Evolutionary conservation across 148 eudicot genomes (phyloP).

Genomic region (Vaccinium corymbosum): DNA sequence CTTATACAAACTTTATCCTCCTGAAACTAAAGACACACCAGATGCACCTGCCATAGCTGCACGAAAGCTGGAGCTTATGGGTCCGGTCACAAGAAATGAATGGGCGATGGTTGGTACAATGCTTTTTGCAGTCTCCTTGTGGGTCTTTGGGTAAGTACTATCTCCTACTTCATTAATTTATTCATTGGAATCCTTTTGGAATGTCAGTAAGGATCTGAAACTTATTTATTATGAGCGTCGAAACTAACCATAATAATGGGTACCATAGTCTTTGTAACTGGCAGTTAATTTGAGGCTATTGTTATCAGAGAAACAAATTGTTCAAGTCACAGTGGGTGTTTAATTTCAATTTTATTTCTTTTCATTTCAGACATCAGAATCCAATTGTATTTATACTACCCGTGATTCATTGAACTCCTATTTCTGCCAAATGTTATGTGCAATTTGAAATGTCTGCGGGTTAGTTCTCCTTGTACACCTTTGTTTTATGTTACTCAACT

Average conservation of each 20-base stretch:
- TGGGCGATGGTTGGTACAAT: conserved; percentile 95
- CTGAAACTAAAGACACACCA: conserved; percentile 89
- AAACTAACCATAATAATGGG: neutral
- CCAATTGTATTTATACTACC: neutral
- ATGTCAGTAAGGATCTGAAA: neutral
- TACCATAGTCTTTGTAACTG: neutral
- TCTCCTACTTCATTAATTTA: conserved; percentile 1
- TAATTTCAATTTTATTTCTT: neutral
- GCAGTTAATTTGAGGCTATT: neutral
- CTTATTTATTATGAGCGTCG: neutral
- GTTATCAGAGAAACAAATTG: neutral
- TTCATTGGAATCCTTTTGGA: neutral
- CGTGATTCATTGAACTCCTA: neutral
- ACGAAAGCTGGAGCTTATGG: conserved; percentile 70
- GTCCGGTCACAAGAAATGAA: conserved; percentile 86
- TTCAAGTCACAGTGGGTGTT: neutral
- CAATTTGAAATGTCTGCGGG: neutral
- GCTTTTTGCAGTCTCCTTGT: conserved; percentile 92
- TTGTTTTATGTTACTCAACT: neutral
- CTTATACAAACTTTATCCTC: conserved; percentile 82
- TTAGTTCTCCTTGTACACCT: neutral
- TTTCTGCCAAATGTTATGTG: neutral
- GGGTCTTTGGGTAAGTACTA: conserved; percentile 77
- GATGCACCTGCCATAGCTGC: conserved; percentile 92
- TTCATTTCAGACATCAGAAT: neutral